Conservation (phyloP, 768 basidiomycete genomes). For the Mrakia frigida region DNA sequence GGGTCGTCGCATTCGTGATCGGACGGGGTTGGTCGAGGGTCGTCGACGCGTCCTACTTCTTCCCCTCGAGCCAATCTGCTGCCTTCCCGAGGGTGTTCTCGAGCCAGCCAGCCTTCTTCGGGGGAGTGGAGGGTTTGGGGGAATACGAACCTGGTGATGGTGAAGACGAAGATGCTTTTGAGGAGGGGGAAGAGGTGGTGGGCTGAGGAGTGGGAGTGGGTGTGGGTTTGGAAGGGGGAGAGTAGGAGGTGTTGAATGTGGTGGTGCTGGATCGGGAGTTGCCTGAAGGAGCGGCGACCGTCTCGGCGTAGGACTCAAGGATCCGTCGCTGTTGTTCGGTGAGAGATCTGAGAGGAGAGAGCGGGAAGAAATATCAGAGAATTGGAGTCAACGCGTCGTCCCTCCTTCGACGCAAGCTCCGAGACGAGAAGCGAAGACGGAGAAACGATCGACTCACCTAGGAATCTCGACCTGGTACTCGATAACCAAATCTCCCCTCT, state of each 20-base stretch:
- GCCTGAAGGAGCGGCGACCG: constrained; percentile 4
- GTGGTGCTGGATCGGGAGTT: not conserved
- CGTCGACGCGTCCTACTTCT: constrained; percentile 6
- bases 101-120: constrained; percentile 5
- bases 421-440: not conserved
- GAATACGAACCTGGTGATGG: constrained; percentile 29
- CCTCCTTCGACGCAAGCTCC: not conserved
- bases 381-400: not conserved
- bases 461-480: constrained; percentile 82
- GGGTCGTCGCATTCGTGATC: not conserved
- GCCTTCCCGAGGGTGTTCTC: constrained; percentile 24
- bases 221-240: not conserved
- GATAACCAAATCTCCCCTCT: constrained; percentile 64
- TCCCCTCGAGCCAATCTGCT: constrained; percentile 30
- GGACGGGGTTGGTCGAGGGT: not conserved
- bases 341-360: constrained; percentile 8
- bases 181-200: not conserved
- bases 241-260: not conserved
- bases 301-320: constrained; percentile 27
- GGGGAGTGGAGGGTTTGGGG: not conserved
- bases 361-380: not conserved
- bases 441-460: constrained; percentile 56
- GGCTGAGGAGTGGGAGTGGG: not conserved
- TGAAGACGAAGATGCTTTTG: not conserved
- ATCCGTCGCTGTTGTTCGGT: constrained; percentile 26